Evolutionary conservation across 768 basidiomycete species (phyloP), one percentile per base, ranked within the genome.

Genomic region (Rossbeevera mucosa): DNA sequence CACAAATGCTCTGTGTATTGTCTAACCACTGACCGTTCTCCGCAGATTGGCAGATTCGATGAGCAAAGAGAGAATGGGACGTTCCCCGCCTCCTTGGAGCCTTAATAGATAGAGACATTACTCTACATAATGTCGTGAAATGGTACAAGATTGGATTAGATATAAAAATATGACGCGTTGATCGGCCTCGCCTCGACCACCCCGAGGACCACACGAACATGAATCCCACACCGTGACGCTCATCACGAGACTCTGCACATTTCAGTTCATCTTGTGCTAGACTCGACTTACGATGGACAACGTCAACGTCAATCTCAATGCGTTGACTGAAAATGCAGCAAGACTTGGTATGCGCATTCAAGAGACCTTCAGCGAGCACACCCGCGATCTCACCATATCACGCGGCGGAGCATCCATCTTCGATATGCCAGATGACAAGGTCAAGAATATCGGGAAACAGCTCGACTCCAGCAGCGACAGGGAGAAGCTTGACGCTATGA

Each of bases 401-500:
- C 76, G 79, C 18, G 77, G 79, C 12, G 72, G 77, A 20, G 74
- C 79, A 38, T 75, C 81, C 29, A 73, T 76, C 25, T 86, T 85
- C 64, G 88, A 90, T 59, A 74, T 74, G 45, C 73, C 82, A 5
- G 89, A 94, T 60, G 94, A 96, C 64, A 89, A 88, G 66, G 73
- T 83, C 47, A 84, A 83, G 68, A 85, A 92, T 63, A 88, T 97
- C 28, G 79, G 80, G 53, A 85, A 84, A 61, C 87, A 97, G 65
- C 80, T 99, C 29, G 93, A 96, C 61, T 90, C 88, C 4, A 86
- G 77, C 58, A 86, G 84, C 52, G 96, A 98, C 62, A 76, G 84
- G 51, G 95, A 98, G 65, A 91, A 94, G 63, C 71, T 95, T 47
- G 94, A 98, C 57, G 95, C 93, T 4, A 87, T 99, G 86, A 96